Evolutionary conservation across 1,284 basidiomycete genomes (phyloP).

Genomic region (Cryptococcus sp.): DNA sequence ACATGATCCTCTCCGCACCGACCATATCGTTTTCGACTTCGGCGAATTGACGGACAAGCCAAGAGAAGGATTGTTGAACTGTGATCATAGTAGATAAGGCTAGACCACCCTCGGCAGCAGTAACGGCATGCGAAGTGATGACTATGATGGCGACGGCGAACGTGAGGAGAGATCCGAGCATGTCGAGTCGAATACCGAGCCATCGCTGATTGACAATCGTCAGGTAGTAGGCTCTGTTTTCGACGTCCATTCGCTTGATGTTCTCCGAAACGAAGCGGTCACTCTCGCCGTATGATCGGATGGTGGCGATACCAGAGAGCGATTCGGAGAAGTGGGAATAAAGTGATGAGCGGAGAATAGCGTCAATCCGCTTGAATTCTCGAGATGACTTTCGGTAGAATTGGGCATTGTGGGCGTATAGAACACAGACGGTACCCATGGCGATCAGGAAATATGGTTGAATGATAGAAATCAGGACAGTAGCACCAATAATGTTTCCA

Average conservation of each 20-base stretch:
- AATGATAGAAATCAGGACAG: conserved; percentile 71
- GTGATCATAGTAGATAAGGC: conserved; percentile 53
- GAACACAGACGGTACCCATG: conserved; percentile 57
- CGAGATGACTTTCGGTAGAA: conserved; percentile 86
- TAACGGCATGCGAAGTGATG: conserved; percentile 67
- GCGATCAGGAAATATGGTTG: conserved; percentile 80
- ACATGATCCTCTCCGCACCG: conserved; percentile 69
- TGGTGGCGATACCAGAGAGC: conserved; percentile 77
- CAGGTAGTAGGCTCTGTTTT: conserved; percentile 87
- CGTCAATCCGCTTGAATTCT: conserved; percentile 66
- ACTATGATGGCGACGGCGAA: conserved; percentile 75
- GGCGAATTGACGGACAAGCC: conserved; percentile 75
- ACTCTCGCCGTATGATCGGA: conserved; percentile 74
- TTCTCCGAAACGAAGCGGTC: conserved; percentile 71
- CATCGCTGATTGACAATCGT: conserved; percentile 64
- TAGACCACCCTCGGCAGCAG: conserved; percentile 66
- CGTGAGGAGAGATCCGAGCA: conserved; percentile 70
- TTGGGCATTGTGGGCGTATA: conserved; percentile 58
- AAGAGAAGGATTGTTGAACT: conserved; percentile 59
- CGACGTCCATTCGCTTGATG: conserved; percentile 70
- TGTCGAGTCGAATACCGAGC: conserved; percentile 83
- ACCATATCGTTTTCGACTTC: conserved; percentile 92
- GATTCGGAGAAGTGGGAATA: conserved; percentile 87
- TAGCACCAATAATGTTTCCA: conserved; percentile 46
- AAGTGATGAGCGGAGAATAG: conserved; percentile 52